Evolutionary conservation across 1,284 basidiomycete species (phyloP).

Genomic region (Irpex sp.): DNA sequence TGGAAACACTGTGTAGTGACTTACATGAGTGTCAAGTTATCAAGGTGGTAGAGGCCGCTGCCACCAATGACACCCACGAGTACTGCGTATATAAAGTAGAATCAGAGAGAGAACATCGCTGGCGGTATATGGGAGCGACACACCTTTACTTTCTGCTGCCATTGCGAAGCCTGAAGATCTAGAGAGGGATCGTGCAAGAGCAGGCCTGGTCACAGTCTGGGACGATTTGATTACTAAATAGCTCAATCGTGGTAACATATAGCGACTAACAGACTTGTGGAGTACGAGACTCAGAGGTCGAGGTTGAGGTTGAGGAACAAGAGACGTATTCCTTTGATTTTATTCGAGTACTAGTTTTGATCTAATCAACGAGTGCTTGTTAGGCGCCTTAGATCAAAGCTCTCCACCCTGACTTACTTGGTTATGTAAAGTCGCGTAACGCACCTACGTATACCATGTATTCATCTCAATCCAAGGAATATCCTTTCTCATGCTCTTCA

Average conservation of each 20-base stretch:
- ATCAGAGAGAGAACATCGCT: not conserved
- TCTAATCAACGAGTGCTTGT: not conserved
- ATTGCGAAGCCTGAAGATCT: not conserved
- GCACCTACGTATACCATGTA: too few species aligned
- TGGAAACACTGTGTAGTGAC: slow-evolving; percentile 21
- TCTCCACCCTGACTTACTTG: too few species aligned
- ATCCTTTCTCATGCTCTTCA: too few species aligned
- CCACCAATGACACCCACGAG: slow-evolving; percentile 83
- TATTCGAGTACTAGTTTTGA: not conserved
- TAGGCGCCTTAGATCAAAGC: not conserved
- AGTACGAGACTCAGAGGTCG: not conserved
- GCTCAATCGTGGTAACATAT: not conserved
- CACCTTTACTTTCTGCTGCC: slow-evolving; percentile 12
- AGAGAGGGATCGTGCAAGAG: not conserved
- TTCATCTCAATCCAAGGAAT: too few species aligned
- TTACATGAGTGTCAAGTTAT: slow-evolving; percentile 81
- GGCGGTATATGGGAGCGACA: not conserved
- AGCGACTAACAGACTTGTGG: not conserved
- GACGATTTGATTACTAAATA: not conserved
- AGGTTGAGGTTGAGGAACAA: not conserved
- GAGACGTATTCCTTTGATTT: not conserved
- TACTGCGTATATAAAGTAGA: slow-evolving; percentile 36
- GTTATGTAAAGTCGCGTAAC: too few species aligned
- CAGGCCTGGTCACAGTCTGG: not conserved
- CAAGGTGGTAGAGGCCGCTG: slow-evolving; percentile 83